Base-by-base conservation (phyloP, 2,329 filamentous ascomycete species). In the Fusarium liriodendri region DNA sequence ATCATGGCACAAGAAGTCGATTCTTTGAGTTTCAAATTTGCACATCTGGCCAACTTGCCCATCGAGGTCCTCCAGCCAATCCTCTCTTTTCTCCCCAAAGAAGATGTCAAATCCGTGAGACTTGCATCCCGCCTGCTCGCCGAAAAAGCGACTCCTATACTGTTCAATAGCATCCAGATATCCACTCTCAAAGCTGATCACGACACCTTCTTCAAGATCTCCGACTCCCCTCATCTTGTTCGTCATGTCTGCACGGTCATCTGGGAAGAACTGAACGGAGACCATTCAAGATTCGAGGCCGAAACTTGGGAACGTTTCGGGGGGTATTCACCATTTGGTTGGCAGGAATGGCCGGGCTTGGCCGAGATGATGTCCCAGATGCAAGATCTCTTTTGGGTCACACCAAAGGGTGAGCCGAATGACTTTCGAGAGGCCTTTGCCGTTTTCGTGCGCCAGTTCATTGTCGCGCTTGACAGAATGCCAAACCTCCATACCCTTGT, bases 221-320 rank as follows among this genome's bases (percentile, higher is more conserved):
- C 50, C 0, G 6, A 2, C 6, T 42, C 25, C 8, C 10, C 29
- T 2, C 40, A 54, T 1, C 62, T 71, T 13, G 32, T 47, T 32
- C n/a, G 13, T 4, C 18, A 59, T 1, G 50, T 70, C 2, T 50
- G 62, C 3, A 35, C 66, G 5, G 16, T 71, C 7, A 37, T 66
- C 2, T 71, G 67, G 67, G 67, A 70, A 38, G 67, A 71, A 25
- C n/a, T 70, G 20, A 66, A 60, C 14, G 55, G 54, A 37, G 22
- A 55, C 47, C 8, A 40, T 6, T 5, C 9, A 25, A 38, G 32
- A 58, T 38, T 58, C 6, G 33, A 58, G 18, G 6, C 8, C 7
- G 2, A 38, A 25, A 5, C 22, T 5, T 13, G n/a, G 40, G 40
- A 42, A 14, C 40, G 6, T 27, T 32, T 32, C 4, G n/a, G 9